A percentile compares a stretch with the other conserved stretches of the same genome.
Conservation (phyloP, 768 basidiomycete species). For the Mycena alexandri region DNA sequence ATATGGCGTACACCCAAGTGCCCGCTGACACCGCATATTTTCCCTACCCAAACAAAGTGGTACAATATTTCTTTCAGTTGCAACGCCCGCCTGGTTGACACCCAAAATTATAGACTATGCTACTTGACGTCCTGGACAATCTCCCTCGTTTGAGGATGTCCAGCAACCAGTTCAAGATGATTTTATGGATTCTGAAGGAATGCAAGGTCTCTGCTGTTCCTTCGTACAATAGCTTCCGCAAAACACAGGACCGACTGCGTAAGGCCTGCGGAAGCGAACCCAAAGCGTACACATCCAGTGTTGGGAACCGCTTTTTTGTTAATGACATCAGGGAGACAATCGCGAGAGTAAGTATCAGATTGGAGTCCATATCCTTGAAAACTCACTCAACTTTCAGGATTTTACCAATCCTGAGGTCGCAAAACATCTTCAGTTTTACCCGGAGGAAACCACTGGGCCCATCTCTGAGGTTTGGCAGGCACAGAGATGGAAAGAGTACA, state of each 20-base stretch:
- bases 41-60: not conserved
- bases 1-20: not conserved
- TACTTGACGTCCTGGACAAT: slow-evolving; percentile 40
- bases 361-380: no score
- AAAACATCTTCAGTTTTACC: slow-evolving; percentile 33
- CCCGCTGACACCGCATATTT: not conserved
- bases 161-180: slow-evolving; percentile 33
- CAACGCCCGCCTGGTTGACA: no score
- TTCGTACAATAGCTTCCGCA: slow-evolving; percentile 22
- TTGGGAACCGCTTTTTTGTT: slow-evolving; percentile 38
- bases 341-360: slow-evolving; percentile 7
- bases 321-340: slow-evolving; percentile 39
- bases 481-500: slow-evolving; percentile 25
- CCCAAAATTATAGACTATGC: slow-evolving; percentile 8
- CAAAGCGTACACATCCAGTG: not conserved
- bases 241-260: slow-evolving; percentile 1
- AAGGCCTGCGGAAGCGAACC: slow-evolving; percentile 11
- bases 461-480: slow-evolving; percentile 34
- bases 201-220: slow-evolving; percentile 32
- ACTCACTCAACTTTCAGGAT: slow-evolving; percentile 15
- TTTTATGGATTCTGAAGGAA: slow-evolving; percentile 36
- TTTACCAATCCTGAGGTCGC: slow-evolving; percentile 31
- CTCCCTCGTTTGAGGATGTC: slow-evolving; percentile 38
- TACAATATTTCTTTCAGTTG: not conserved
- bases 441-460: slow-evolving; percentile 23